These are phyloP conservation scores for Pascua sp. DNA, from an alignment of 1,284 basidiomycete genomes.

Conservation along the genomic window DNA sequence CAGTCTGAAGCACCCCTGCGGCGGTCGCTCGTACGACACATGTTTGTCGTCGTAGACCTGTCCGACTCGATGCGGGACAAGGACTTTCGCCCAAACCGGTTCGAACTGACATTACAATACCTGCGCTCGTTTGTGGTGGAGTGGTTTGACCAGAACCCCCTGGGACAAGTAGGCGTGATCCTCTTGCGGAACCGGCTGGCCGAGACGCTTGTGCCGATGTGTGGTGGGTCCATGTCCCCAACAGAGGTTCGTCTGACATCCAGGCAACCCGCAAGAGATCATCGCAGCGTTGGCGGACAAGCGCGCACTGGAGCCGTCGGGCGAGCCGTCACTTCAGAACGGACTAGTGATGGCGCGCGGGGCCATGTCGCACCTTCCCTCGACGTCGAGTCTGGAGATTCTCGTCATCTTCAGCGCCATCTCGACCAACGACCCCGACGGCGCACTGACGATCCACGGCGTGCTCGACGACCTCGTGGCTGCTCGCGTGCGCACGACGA, in stretches of 20 bases:
- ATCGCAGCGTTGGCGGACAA: constrained; percentile 79
- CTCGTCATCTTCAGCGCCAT: constrained; percentile 89
- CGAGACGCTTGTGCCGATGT: constrained; percentile 81
- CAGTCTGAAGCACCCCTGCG: constrained; percentile 75
- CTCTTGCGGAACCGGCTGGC: constrained; percentile 84
- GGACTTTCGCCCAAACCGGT: constrained; percentile 76
- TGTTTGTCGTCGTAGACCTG: constrained; percentile 84
- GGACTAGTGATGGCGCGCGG: constrained; percentile 90
- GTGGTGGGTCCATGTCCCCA: constrained; percentile 58
- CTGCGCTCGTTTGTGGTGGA: constrained; percentile 85
- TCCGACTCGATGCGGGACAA: constrained; percentile 90
- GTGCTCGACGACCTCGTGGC: constrained; percentile 76
- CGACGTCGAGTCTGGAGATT: constrained; percentile 91
- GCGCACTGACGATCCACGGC: constrained; percentile 70
- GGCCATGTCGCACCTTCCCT: constrained; percentile 90
- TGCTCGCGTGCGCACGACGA: constrained; percentile 81
- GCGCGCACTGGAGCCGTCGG: constrained; percentile 79
- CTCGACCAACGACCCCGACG: constrained; percentile 94
- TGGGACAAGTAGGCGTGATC: constrained; percentile 94
- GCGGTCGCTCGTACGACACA: constrained; percentile 91
- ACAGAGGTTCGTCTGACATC: neutral
- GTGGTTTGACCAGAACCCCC: constrained; percentile 99
- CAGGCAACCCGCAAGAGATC: constrained; percentile 93
- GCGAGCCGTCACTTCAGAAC: constrained; percentile 95
- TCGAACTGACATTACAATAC: constrained; percentile 79